Percentiles rank a stretch among this genome's conserved stretches.
These are phyloP conservation scores for Trifolium pratense DNA, from an alignment of 306 rosid species.

Conservation along the genomic window DNA sequence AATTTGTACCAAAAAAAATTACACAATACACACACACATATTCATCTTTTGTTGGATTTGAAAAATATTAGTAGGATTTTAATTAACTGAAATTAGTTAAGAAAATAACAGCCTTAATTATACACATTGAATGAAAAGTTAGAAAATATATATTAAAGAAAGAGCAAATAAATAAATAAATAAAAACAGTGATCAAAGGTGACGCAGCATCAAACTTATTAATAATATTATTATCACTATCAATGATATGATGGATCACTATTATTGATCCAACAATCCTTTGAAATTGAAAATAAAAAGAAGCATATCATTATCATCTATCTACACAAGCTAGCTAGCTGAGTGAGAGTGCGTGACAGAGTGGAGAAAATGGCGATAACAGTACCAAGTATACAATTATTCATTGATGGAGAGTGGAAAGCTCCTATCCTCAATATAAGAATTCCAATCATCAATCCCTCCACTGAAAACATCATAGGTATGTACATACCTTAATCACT, in stretches of 20 bases:
- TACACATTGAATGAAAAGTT: background rate
- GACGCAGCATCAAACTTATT: background rate
- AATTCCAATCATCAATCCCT: slow-evolving; percentile 79
- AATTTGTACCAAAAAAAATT: too few species aligned
- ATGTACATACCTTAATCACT: too few species aligned
- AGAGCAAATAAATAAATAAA: background rate
- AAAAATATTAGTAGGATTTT: too few species aligned
- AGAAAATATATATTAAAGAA: background rate
- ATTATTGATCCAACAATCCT: slow-evolving; percentile 15
- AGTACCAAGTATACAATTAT: slow-evolving; percentile 61
- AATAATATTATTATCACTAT: background rate
- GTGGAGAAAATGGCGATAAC: slow-evolving; percentile 58
- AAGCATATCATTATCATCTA: too few species aligned
- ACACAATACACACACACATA: too few species aligned
- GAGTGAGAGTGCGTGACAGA: background rate
- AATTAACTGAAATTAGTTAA: too few species aligned
- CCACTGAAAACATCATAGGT: slow-evolving; percentile 74
- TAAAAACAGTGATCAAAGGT: background rate
- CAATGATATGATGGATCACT: background rate
- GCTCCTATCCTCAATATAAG: slow-evolving; percentile 67
- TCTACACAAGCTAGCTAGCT: background rate
- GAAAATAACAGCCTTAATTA: too few species aligned
- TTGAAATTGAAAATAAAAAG: slow-evolving; percentile 3
- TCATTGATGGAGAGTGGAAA: slow-evolving; percentile 87
- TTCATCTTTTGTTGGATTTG: too few species aligned